These are phyloP conservation scores for Aquilaria agallochum DNA, from an alignment of 441 rosid genomes.

Conservation along the genomic window DNA sequence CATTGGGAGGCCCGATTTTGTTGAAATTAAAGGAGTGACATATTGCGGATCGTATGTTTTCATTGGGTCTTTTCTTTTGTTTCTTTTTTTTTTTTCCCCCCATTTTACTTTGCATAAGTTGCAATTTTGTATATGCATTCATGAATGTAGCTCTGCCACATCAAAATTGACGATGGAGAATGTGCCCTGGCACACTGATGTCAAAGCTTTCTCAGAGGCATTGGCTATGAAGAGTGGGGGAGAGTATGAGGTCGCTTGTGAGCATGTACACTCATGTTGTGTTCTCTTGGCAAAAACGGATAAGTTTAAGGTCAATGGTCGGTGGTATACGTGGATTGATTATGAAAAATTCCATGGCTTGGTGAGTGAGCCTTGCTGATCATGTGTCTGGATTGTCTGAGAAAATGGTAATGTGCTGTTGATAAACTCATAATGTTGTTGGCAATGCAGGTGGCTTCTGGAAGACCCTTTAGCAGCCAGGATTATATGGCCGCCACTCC, in stretches of 20 bases:
- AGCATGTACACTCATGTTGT: conserved; percentile 92
- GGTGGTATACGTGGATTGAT: conserved; percentile 95
- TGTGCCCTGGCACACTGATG: conserved; percentile 96
- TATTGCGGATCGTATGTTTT: conserved; percentile 85
- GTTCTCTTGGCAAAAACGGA: conserved; percentile 83
- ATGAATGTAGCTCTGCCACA: conserved; percentile 63
- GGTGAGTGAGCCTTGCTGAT: conserved; percentile 36
- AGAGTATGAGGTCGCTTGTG: conserved; percentile 89
- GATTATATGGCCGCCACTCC: conserved; percentile 92
- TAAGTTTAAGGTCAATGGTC: conserved; percentile 79
- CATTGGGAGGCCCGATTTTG: conserved; percentile 89
- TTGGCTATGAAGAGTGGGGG: conserved; percentile 68
- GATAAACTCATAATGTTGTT: neutral
- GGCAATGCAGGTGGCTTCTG: conserved; percentile 71
- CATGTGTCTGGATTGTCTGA: neutral
- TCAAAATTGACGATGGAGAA: conserved; percentile 97
- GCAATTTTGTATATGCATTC: neutral
- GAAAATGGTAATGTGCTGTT: neutral
- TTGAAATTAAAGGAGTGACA: conserved; percentile 95
- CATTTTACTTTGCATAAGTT: conserved; percentile 7
- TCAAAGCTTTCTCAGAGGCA: conserved; percentile 85
- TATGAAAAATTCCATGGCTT: conserved; percentile 88
- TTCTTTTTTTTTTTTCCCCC: conserved; percentile 1
- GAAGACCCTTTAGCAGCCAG: conserved; percentile 62
- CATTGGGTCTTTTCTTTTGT: neutral